These are phyloP conservation scores for Coemansia sp. DNA, from an alignment of 192 early-diverging fungal genomes.

Conservation along the genomic window DNA sequence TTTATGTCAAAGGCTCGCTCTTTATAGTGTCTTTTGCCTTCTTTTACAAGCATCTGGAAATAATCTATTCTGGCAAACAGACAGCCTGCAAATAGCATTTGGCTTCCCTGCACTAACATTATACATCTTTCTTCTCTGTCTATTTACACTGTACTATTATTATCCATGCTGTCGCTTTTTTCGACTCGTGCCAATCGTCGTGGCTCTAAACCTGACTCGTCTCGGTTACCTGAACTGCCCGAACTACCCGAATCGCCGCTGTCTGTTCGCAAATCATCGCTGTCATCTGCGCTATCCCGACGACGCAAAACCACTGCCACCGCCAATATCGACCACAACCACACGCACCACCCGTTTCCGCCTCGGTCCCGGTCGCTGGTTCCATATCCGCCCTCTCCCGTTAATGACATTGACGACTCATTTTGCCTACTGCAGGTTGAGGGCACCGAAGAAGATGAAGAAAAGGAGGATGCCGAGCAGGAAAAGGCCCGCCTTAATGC, in stretches of 20 bases:
- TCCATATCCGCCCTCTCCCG: background rate
- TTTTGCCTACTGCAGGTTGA: slow-evolving; percentile 37
- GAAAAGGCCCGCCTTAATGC: slow-evolving; percentile 30
- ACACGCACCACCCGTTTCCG: slow-evolving; percentile 19
- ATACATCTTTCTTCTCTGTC: background rate
- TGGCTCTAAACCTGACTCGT: background rate
- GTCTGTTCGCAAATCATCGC: slow-evolving; percentile 21
- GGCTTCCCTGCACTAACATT: background rate
- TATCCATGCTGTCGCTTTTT: slow-evolving; percentile 34
- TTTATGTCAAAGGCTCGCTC: background rate
- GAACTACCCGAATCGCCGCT: slow-evolving; percentile 5
- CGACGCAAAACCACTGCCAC: slow-evolving; percentile 4
- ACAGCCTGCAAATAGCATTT: background rate
- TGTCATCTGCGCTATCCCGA: background rate
- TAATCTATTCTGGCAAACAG: background rate
- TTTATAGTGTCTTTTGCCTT: background rate
- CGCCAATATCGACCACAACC: slow-evolving; percentile 10
- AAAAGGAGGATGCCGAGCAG: background rate
- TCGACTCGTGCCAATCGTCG: slow-evolving; percentile 40
- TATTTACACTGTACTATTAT: background rate
- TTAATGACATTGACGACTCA: background rate
- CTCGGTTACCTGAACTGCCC: background rate
- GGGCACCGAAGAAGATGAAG: slow-evolving; percentile 17
- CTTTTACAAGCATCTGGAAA: background rate
- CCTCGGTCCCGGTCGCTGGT: slow-evolving; percentile 42